These are phyloP conservation scores for Acanthochlamys bracteata DNA, from an alignment of 106 monocot genomes.

Conservation along the genomic window DNA sequence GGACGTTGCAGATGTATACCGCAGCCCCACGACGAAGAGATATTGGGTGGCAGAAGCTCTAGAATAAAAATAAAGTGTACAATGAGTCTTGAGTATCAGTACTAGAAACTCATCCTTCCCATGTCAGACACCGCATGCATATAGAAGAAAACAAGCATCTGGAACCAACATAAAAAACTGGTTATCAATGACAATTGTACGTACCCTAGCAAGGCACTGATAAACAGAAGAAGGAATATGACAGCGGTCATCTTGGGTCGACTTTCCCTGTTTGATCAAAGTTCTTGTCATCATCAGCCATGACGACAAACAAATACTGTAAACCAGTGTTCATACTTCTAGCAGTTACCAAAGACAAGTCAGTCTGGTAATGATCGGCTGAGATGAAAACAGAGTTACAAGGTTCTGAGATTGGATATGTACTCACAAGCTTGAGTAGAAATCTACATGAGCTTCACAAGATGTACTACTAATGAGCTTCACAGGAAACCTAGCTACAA, in stretches of 20 bases:
- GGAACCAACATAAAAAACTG: neutral
- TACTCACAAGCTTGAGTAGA: no score
- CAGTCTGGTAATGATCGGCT: no score
- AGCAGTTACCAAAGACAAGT: no score
- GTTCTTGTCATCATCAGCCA: neutral
- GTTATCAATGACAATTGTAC: neutral
- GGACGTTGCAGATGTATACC: slow-evolving; percentile 52
- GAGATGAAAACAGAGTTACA: no score
- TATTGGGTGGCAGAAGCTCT: slow-evolving; percentile 61
- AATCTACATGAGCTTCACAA: no score
- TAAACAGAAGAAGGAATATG: slow-evolving; percentile 8
- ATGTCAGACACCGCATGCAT: no score
- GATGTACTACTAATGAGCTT: no score
- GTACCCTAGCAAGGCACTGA: slow-evolving; percentile 22
- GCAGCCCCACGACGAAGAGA: slow-evolving; percentile 46
- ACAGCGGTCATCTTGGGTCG: slow-evolving; percentile 11
- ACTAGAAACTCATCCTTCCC: neutral
- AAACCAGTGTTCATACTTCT: neutral
- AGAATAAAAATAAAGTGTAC: slow-evolving; percentile 8
- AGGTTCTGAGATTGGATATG: no score
- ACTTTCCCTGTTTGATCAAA: slow-evolving; percentile 1
- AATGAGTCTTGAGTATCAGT: neutral
- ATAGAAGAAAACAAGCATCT: neutral
- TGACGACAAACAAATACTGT: neutral
- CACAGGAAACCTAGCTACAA: no score